These are phyloP conservation scores for Aureobasidium sp. DNA, from an alignment of 2,329 filamentous ascomycete species.

Conservation along the genomic window DNA sequence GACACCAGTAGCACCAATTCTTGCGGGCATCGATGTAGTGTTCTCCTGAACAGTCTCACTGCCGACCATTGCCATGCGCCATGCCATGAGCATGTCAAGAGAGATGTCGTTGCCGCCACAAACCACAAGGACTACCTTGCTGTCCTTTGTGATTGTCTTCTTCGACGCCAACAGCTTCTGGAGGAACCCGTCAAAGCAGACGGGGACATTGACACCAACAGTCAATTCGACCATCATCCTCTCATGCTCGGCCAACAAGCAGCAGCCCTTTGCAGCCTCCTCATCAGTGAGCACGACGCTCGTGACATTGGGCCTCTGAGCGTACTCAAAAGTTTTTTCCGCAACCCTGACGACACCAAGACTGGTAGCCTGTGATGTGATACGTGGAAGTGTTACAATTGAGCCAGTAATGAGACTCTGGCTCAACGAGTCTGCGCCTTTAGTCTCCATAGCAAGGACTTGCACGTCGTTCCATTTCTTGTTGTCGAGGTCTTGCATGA, in stretches of 20 bases:
- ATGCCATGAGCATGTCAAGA: constrained; percentile 44
- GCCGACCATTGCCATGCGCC: constrained; percentile 32
- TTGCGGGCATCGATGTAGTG: constrained; percentile 2
- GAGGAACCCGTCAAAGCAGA: constrained; percentile 58
- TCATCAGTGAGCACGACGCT: constrained; percentile 63
- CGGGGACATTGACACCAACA: constrained; percentile 73
- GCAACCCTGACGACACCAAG: constrained; percentile 68
- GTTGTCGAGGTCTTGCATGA: constrained; percentile 61
- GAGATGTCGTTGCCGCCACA: constrained; percentile 61
- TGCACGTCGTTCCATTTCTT: constrained; percentile 33
- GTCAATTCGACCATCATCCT: constrained; percentile 74
- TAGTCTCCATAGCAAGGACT: constrained; percentile 69
- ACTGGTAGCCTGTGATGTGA: constrained; percentile 69
- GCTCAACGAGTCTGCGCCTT: constrained; percentile 63
- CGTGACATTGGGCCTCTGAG: constrained; percentile 39
- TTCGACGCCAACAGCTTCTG: constrained; percentile 45
- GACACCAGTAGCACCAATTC: constrained; percentile 7
- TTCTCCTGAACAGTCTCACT: constrained; percentile 11
- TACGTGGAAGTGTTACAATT: constrained; percentile 55
- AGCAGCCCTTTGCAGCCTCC: constrained; percentile 74
- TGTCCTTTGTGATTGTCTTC: constrained; percentile 56
- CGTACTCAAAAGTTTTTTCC: constrained; percentile 59
- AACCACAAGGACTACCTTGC: constrained; percentile 75
- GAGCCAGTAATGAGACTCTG: constrained; percentile 51
- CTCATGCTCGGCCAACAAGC: constrained; percentile 74